phyloP scores from a whole-genome alignment of 176 grass and related monocot genomes.

The Pontederia crassipes region DNA sequence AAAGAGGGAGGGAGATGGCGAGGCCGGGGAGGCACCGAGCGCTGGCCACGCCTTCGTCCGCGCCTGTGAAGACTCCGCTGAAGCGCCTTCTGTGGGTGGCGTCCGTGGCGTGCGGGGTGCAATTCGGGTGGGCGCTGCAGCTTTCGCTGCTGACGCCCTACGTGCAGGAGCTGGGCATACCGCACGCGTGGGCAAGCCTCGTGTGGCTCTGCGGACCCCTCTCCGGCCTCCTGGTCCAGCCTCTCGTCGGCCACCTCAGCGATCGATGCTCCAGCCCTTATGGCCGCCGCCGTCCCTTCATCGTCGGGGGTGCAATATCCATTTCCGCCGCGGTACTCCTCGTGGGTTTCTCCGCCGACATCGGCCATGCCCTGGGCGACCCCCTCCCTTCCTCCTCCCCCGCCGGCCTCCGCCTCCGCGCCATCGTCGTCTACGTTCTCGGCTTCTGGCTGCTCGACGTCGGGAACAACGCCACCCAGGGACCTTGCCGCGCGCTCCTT shows the following conservation, averaged over 20 bases:
- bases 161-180: conserved; percentile 75
- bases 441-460: conserved; percentile 89
- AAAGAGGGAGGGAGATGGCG: not conserved
- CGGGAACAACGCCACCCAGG: conserved; percentile 80
- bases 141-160: conserved; percentile 61
- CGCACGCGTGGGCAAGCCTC: conserved; percentile 66
- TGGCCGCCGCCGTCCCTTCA: conserved; percentile 54
- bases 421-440: conserved; percentile 55
- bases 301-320: conserved; percentile 37
- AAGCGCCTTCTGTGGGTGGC: conserved; percentile 43
- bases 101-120: conserved; percentile 62
- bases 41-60: not conserved
- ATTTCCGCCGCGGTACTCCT: conserved; percentile 37
- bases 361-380: conserved; percentile 53
- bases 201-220: conserved; percentile 87
- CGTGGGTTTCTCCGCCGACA: conserved; percentile 57
- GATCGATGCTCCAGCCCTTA: conserved; percentile 42
- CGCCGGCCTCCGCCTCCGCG: conserved; percentile 22
- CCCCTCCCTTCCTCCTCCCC: conserved; percentile 1
- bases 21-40: not conserved
- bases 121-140: conserved; percentile 75
- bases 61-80: conserved; percentile 30
- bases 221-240: conserved; percentile 69
- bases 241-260: conserved; percentile 60
- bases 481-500: conserved; percentile 62